A percentile compares a stretch with the other conserved stretches of the same genome.
Evolutionary conservation across 176 grass and related monocot genomes (phyloP).

Genomic region (Aechmea fasciata): DNA sequence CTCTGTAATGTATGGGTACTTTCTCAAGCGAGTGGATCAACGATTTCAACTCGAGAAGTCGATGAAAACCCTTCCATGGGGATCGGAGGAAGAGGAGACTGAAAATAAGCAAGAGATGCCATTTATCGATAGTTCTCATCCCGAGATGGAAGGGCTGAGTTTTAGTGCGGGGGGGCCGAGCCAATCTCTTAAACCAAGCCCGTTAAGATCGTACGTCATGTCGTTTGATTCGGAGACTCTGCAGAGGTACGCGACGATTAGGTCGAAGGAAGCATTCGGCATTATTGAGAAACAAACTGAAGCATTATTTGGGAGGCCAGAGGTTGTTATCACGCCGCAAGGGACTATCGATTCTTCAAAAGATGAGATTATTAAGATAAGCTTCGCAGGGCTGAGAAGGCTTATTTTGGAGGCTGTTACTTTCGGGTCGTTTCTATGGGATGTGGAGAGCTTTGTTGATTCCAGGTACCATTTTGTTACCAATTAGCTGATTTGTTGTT

Average conservation of each 20-base stretch:
- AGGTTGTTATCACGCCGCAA: constrained; percentile 77
- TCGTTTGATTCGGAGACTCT: constrained; percentile 84
- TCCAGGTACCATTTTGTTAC: constrained; percentile 85
- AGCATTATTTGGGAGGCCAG: constrained; percentile 85
- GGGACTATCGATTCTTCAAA: constrained; percentile 87
- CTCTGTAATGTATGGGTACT: constrained; percentile 97
- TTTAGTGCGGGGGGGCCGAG: constrained; percentile 27
- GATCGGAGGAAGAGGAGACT: constrained; percentile 38
- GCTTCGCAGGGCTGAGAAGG: constrained; percentile 66
- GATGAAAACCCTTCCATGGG: constrained; percentile 81
- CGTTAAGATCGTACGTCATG: constrained; percentile 86
- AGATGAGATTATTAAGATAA: constrained; percentile 81
- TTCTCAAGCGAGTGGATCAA: constrained; percentile 89
- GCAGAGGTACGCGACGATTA: constrained; percentile 64
- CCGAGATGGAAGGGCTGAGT: constrained; percentile 24
- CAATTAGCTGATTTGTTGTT: constrained; percentile 31
- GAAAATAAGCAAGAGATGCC: constrained; percentile 49
- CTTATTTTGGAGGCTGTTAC: constrained; percentile 90
- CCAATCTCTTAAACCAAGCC: constrained; percentile 56
- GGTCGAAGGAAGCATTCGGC: constrained; percentile 90
- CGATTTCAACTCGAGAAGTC: constrained; percentile 94
- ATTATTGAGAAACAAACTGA: constrained; percentile 96
- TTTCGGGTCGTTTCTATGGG: constrained; percentile 93
- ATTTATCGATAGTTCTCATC: constrained; percentile 30
- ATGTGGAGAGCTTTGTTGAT: constrained; percentile 87